phyloP scores from a whole-genome alignment of 2,329 filamentous ascomycete species.

The Neofusicoccum cordaticola region DNA sequence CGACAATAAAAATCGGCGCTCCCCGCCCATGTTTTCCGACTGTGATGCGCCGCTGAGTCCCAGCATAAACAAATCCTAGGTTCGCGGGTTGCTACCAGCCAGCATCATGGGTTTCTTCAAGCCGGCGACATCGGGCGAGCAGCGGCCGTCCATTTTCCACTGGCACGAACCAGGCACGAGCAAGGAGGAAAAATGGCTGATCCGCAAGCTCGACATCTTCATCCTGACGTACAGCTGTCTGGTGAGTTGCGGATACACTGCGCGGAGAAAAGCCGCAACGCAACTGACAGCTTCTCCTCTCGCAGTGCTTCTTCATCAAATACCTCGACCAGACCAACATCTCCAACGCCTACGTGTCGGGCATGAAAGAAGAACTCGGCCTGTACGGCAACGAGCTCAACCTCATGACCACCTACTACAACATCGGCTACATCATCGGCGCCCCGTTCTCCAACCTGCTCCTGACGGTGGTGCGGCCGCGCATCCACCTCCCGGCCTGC shows the following conservation, averaged over 20 bases:
- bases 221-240: slow-evolving; percentile 22
- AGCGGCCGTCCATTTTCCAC: slow-evolving; percentile 1
- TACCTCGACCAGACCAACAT: slow-evolving; percentile 27
- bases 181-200: slow-evolving; percentile 21
- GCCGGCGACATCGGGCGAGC: not conserved
- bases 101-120: not conserved
- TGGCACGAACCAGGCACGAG: slow-evolving; percentile 20
- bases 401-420: slow-evolving; percentile 18
- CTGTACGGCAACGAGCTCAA: slow-evolving; percentile 22
- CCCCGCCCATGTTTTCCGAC: too few species aligned
- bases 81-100: too few species aligned
- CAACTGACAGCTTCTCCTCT: not conserved
- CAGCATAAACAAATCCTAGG: too few species aligned
- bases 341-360: slow-evolving; percentile 28
- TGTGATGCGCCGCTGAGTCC: too few species aligned
- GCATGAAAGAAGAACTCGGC: slow-evolving; percentile 29
- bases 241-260: not conserved
- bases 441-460: slow-evolving; percentile 2
- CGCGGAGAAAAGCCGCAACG: too few species aligned
- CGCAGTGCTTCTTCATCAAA: slow-evolving; percentile 23
- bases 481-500: slow-evolving; percentile 7
- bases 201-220: slow-evolving; percentile 23
- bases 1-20: too few species aligned
- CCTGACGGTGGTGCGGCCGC: slow-evolving; percentile 1
- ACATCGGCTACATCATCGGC: slow-evolving; percentile 18